Conservation (phyloP, 768 basidiomycete species). For the Leccinum longicurvipes region DNA sequence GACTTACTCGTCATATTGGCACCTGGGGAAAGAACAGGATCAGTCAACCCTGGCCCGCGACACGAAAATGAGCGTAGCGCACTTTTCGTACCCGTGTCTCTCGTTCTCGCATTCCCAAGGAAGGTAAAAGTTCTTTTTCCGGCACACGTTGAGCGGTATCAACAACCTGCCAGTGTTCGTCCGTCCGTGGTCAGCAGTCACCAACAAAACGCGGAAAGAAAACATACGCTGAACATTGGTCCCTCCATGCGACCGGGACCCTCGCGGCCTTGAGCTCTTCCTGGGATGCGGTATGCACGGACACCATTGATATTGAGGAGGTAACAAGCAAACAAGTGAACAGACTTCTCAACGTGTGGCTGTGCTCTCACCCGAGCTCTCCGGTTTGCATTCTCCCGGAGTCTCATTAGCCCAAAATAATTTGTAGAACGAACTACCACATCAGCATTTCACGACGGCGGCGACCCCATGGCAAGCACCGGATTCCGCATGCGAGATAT, state of each 20-base stretch:
- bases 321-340: neutral
- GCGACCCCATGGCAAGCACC: too few relatives aligned
- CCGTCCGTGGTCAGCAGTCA: neutral
- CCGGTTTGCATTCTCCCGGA: too few relatives aligned
- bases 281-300: conserved; percentile 78
- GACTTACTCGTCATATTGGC: conserved; percentile 94
- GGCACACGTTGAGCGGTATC: conserved; percentile 84
- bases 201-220: neutral
- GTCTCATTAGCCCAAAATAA: too few relatives aligned
- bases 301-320: conserved; percentile 65
- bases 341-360: neutral
- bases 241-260: conserved; percentile 83
- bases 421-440: too few relatives aligned
- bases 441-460: too few relatives aligned
- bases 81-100: conserved; percentile 84
- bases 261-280: conserved; percentile 70
- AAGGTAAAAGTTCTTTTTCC: conserved; percentile 70
- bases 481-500: too few relatives aligned
- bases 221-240: conserved; percentile 87
- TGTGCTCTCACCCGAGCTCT: neutral
- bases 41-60: conserved; percentile 6
- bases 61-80: conserved; percentile 20
- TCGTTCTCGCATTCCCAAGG: conserved; percentile 96
- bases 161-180: conserved; percentile 64
- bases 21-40: conserved; percentile 45